These are phyloP conservation scores for Podaxis carcinomalis DNA, from an alignment of 768 basidiomycete genomes.

Conservation along the genomic window DNA sequence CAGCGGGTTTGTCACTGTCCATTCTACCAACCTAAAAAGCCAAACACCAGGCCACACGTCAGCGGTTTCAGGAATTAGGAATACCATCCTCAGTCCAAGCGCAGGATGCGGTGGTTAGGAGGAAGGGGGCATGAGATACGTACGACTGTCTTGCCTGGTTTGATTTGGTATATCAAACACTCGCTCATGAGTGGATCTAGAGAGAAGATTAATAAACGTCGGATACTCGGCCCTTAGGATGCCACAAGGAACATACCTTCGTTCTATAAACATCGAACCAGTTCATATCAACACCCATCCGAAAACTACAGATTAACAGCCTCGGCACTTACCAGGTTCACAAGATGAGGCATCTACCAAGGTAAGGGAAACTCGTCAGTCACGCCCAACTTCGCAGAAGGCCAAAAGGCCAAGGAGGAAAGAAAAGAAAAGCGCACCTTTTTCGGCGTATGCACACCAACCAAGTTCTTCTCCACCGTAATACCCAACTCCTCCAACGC, in stretches of 20 bases:
- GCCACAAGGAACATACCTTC: constrained; percentile 45
- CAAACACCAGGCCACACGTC: not conserved
- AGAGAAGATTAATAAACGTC: constrained; percentile 11
- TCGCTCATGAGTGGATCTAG: constrained; percentile 95
- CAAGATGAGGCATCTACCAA: constrained; percentile 83
- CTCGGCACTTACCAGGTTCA: constrained; percentile 64
- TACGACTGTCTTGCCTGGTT: constrained; percentile 76
- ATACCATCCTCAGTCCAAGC: not conserved
- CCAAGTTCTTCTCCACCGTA: constrained; percentile 92
- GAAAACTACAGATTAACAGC: not conserved
- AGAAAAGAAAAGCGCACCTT: constrained; percentile 45
- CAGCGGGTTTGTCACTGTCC: constrained; percentile 75
- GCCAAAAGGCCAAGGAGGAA: not conserved
- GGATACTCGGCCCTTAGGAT: constrained; percentile 9
- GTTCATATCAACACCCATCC: not conserved
- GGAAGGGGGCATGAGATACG: constrained; percentile 18
- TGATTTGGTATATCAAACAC: constrained; percentile 90
- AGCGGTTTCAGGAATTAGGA: not conserved
- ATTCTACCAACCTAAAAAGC: constrained; percentile 72
- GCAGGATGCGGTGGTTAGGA: not conserved
- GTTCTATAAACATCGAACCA: constrained; percentile 40
- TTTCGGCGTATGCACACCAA: constrained; percentile 98
- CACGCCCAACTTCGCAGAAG: not conserved
- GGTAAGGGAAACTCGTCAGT: not conserved
- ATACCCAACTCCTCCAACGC: constrained; percentile 97